Conservation (phyloP, 306 rosid species). For the Argentina anserina region DNA sequence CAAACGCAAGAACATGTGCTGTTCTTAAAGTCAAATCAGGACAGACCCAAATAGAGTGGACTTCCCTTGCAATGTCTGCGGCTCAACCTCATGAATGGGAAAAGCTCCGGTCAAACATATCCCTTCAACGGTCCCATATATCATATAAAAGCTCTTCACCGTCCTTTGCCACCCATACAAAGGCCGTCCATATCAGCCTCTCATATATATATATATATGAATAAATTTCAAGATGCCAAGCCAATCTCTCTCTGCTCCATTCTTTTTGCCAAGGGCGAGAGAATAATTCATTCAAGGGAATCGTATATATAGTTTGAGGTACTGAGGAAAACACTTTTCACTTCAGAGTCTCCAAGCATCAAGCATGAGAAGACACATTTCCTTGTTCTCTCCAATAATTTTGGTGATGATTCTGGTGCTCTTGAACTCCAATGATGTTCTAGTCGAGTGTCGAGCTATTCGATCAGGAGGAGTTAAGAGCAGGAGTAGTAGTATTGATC, state of each 20-base stretch:
- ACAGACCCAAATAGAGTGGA: constrained; percentile 14
- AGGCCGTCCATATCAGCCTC: neutral
- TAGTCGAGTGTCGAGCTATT: constrained; percentile 38
- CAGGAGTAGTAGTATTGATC: constrained; percentile 8
- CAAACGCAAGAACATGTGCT: constrained; percentile 2
- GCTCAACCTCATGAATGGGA: constrained; percentile 26
- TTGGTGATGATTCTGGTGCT: constrained; percentile 28
- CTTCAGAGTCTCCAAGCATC: constrained; percentile 11
- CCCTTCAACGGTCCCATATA: constrained; percentile 44
- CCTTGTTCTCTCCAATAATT: constrained; percentile 18
- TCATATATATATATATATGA: constrained; percentile 5
- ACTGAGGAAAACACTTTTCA: neutral
- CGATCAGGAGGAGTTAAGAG: constrained; percentile 21
- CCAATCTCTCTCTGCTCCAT: constrained; percentile 46
- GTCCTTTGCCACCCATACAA: constrained; percentile 51
- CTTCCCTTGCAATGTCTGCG: constrained; percentile 30
- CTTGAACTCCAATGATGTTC: constrained; percentile 15
- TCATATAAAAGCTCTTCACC: constrained; percentile 42
- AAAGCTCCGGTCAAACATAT: constrained; percentile 47
- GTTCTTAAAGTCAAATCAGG: constrained; percentile 18
- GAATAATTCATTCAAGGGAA: constrained; percentile 30
- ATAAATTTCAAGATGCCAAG: constrained; percentile 46
- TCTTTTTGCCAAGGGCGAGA: constrained; percentile 31
- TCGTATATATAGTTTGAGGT: constrained; percentile 8
- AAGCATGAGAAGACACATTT: constrained; percentile 38